Conservation (phyloP, 805 yeast genomes). For the Schwanniomyces pseudopolymorphus region DNA sequence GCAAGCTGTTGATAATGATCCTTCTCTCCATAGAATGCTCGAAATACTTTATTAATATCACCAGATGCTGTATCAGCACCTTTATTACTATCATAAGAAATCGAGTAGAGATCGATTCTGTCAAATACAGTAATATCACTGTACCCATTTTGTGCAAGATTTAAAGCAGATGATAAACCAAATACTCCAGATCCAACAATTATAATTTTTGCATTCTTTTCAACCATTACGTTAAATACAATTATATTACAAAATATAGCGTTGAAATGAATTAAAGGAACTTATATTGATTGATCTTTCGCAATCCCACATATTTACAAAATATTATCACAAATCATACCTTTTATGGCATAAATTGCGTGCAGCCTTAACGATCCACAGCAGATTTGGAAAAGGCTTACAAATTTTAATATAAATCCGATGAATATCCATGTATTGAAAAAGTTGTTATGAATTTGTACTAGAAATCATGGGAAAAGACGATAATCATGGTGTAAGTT, state of each 20-base stretch:
- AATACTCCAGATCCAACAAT: slow-evolving; percentile 55
- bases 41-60: slow-evolving; percentile 30
- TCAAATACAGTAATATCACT: slow-evolving; percentile 37
- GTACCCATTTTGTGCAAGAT: slow-evolving; percentile 37
- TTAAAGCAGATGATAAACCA: slow-evolving; percentile 51
- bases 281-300: too few species aligned
- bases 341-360: background rate
- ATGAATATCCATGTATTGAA: too few species aligned
- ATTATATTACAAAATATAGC: too few species aligned
- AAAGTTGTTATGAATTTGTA: too few species aligned
- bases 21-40: slow-evolving; percentile 17
- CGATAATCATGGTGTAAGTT: too few species aligned
- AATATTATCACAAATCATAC: too few species aligned
- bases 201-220: slow-evolving; percentile 26
- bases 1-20: background rate
- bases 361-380: too few species aligned
- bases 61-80: slow-evolving; percentile 35
- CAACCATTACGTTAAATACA: background rate
- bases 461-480: too few species aligned
- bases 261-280: too few species aligned
- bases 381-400: too few species aligned
- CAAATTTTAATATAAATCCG: too few species aligned
- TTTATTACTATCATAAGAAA: background rate
- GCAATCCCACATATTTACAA: too few species aligned
- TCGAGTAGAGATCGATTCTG: slow-evolving; percentile 32